A percentile compares a stretch with the other conserved stretches of the same genome.
These are phyloP conservation scores for Pyricularia grisea DNA, from an alignment of 2,329 filamentous ascomycete genomes.

Conservation along the genomic window DNA sequence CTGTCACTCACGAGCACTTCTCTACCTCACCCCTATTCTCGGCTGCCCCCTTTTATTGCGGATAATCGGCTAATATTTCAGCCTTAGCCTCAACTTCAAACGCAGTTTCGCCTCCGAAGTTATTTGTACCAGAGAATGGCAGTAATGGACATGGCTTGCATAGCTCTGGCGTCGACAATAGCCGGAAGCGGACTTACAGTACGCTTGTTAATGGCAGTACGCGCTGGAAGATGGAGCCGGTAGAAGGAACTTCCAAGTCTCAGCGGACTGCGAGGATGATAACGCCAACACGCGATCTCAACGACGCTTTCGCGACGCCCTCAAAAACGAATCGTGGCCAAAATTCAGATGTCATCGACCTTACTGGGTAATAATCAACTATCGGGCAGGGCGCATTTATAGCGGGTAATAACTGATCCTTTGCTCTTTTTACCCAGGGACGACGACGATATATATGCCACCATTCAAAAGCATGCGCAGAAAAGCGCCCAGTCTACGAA, in stretches of 20 bases:
- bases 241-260: neutral
- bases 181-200: conserved; percentile 18
- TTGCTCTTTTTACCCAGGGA: neutral
- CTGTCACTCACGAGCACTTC: neutral
- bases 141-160: neutral
- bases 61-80: neutral
- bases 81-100: neutral
- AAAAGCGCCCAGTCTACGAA: neutral
- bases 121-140: neutral
- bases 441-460: neutral
- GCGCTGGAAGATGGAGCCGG: neutral
- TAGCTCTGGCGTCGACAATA: neutral
- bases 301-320: conserved; percentile 4
- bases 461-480: neutral
- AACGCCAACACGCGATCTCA: neutral
- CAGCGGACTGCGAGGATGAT: neutral
- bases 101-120: neutral
- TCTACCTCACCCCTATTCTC: neutral
- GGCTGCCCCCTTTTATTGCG: neutral
- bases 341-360: conserved; percentile 14
- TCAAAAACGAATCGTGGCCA: neutral
- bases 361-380: conserved; percentile 16
- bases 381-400: neutral
- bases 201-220: conserved; percentile 11
- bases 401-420: neutral